Conservation (phyloP, 441 rosid species). For the Populus hybrid region DNA sequence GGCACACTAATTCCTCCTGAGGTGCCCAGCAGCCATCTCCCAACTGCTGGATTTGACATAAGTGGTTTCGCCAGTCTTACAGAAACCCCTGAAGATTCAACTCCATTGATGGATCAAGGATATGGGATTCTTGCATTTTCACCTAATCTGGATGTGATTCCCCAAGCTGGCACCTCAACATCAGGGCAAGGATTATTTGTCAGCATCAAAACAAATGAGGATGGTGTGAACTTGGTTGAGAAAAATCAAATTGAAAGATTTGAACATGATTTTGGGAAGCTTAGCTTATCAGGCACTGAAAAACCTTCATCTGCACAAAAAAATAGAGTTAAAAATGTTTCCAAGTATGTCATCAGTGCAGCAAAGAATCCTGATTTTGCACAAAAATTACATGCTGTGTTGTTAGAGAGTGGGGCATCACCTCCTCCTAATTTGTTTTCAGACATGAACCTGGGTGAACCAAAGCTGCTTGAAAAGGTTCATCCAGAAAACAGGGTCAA, state of each 20-base stretch:
- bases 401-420: constrained; percentile 90
- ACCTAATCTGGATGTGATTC: constrained; percentile 21
- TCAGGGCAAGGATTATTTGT: constrained; percentile 32
- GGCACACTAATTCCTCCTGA: constrained; percentile 91
- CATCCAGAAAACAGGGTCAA: constrained; percentile 29
- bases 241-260: constrained; percentile 53
- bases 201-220: constrained; percentile 39
- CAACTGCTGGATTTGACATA: constrained; percentile 44
- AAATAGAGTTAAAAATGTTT: constrained; percentile 81
- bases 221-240: constrained; percentile 38
- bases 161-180: constrained; percentile 28
- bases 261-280: constrained; percentile 69
- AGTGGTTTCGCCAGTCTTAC: constrained; percentile 46
- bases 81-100: constrained; percentile 33
- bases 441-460: constrained; percentile 45
- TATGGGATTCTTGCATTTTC: constrained; percentile 31
- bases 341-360: constrained; percentile 81
- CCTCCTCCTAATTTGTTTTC: constrained; percentile 85
- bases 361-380: constrained; percentile 95
- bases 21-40: constrained; percentile 71
- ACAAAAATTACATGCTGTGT: constrained; percentile 85
- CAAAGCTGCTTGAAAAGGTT: constrained; percentile 35
- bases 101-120: constrained; percentile 40
- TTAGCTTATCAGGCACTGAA: constrained; percentile 39
- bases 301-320: constrained; percentile 65